Percentiles rank a stretch among this genome's conserved stretches.
phyloP scores from a whole-genome alignment of 352 stramenopile species.

The Vaucheria bursata region DNA sequence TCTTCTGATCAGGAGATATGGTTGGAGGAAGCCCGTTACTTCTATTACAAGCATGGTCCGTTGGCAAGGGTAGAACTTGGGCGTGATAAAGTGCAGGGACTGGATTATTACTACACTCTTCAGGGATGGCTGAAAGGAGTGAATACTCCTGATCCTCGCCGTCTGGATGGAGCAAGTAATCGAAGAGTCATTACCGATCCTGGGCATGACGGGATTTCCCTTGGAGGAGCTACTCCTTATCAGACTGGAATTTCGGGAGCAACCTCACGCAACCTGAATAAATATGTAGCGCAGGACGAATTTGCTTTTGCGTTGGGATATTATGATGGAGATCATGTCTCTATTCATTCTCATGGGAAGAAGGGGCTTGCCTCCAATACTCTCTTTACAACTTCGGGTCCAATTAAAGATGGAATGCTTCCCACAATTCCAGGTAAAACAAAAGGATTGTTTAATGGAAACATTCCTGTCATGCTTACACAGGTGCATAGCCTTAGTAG shows the following conservation, averaged over 20 bases:
- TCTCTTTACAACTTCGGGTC: too few species aligned
- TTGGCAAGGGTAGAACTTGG: not conserved
- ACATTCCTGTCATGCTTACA: not conserved
- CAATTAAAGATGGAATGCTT: too few species aligned
- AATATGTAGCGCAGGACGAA: not conserved
- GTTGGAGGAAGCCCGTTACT: not conserved
- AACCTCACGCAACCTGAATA: not conserved
- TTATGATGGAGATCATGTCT: slow-evolving; percentile 1
- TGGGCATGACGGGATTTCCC: too few species aligned
- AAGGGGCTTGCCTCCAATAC: too few species aligned
- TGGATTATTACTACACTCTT: not conserved
- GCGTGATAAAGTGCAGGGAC: not conserved
- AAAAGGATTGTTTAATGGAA: not conserved
- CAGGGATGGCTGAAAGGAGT: not conserved
- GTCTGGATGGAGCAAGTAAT: too few species aligned
- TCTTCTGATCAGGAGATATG: not conserved
- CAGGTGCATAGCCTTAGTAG: too few species aligned
- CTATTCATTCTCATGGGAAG: too few species aligned
- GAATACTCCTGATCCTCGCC: not conserved
- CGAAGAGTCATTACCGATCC: too few species aligned
- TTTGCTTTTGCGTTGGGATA: not conserved
- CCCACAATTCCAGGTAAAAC: too few species aligned
- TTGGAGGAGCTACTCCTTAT: not conserved
- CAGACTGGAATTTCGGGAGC: not conserved
- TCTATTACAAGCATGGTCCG: not conserved